Evolutionary conservation across 2,329 filamentous ascomycete species (phyloP), one percentile per base, ranked within the genome.

Genomic region (Penicillium rolfsii): DNA sequence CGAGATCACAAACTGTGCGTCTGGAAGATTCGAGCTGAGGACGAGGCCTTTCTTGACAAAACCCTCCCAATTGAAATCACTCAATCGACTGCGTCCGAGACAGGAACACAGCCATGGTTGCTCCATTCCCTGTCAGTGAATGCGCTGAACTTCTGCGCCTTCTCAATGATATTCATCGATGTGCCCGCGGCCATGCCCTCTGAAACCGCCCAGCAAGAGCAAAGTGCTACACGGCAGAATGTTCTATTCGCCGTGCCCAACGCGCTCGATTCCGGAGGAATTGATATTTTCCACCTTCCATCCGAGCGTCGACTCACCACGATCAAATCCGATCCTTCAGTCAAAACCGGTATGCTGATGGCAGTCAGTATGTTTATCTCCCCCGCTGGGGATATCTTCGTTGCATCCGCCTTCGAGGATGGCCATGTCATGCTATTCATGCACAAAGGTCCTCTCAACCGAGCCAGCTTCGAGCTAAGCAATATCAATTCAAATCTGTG

Each of bases 111-210:
- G 69, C 95, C 95, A 33, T 96, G 91, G 92, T 80, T 97, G n/a
- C 76, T 97, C 24, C 86, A 97, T 76, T 85, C 91, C 4, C 80
- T 99, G 5, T 83, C 90, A 5, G 92, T 98, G 46, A 97, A 97
- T 72, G 92, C 94, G 1, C 85, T 98, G 79, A 99, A 98, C 73
- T 99, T 98, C 74, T 99, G 95, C 89, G 88, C 72, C 61, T 80
- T 61, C 73, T 77, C 64, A 6, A 73, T 71, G 46, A 61, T 62
- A 7, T 68, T 75, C 6, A 64, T 74, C 19, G 63, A 65, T 22
- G 57, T 61, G 33, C 63, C 40, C 55, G 70, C 11, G 8, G 4
- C 6, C 5, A 33, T 11, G n/a, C 12, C 40, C 9, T 16, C 45
- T 46, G 48, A 52, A 45, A 8, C 40, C 63, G 63, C 67, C 19